phyloP scores from a whole-genome alignment of 108 stramenopile species.

The Stephanodiscus triporus region DNA sequence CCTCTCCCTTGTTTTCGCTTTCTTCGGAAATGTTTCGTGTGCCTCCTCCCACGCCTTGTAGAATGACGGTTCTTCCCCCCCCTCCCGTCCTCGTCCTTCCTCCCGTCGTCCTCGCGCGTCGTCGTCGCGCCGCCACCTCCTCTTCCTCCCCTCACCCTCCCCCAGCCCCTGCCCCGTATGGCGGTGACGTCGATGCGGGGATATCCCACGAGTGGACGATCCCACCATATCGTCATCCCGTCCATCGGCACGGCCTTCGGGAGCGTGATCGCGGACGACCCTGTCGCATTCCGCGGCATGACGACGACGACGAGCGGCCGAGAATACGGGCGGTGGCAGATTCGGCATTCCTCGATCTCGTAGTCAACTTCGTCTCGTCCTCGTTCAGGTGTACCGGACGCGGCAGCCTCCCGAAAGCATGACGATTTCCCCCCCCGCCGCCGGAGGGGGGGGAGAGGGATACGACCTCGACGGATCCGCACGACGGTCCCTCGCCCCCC shows the following conservation, averaged over 20 bases:
- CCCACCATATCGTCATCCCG: conserved; percentile 49
- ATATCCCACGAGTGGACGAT: conserved; percentile 29
- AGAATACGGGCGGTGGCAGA: too few species aligned
- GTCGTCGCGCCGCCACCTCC: too few species aligned
- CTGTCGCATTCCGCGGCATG: too few species aligned
- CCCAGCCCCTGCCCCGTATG: conserved; percentile 31
- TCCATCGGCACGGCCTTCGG: too few species aligned
- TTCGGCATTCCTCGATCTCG: conserved; percentile 43
- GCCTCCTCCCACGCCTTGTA: too few species aligned
- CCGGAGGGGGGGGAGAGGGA: too few species aligned
- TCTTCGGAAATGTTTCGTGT: conserved; percentile 57
- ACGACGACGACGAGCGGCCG: too few species aligned
- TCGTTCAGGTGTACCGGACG: conserved; percentile 42
- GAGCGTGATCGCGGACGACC: conserved; percentile 28
- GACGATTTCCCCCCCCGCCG: conserved; percentile 5
- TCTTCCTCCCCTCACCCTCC: neutral
- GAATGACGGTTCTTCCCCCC: too few species aligned
- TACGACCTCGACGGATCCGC: conserved; percentile 36
- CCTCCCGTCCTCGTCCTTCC: too few species aligned
- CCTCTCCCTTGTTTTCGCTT: conserved; percentile 32
- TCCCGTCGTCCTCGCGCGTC: too few species aligned
- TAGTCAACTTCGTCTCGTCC: conserved; percentile 43
- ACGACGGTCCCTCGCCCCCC: neutral
- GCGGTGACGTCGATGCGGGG: conserved; percentile 32
- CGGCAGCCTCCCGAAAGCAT: conserved; percentile 35